Evolutionary conservation across 345 rosid species (phyloP).

Genomic region (Eucalyptus curtisii): DNA sequence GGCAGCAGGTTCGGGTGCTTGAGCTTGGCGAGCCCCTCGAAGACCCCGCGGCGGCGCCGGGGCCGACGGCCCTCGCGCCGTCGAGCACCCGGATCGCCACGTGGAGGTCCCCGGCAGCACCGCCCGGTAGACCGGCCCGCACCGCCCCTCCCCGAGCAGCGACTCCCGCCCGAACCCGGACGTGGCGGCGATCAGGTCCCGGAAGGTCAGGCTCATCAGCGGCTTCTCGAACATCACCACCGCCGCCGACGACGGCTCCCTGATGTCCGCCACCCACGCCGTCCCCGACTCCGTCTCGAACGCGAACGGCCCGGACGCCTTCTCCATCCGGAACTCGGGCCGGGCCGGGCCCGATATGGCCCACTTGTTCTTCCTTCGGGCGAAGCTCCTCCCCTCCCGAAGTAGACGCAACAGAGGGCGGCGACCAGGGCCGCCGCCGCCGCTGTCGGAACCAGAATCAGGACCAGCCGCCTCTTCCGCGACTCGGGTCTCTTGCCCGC

Average conservation of each 20-base stretch:
- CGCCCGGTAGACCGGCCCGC: slow-evolving; percentile 79
- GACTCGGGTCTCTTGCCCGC: not conserved
- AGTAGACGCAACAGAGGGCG: slow-evolving; percentile 1
- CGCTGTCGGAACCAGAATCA: slow-evolving; percentile 21
- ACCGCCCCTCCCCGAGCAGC: slow-evolving; percentile 59
- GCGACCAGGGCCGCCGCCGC: slow-evolving; percentile 20
- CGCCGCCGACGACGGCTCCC: slow-evolving; percentile 74
- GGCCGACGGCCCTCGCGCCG: slow-evolving; percentile 37
- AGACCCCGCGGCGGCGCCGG: slow-evolving; percentile 35
- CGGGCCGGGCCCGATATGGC: slow-evolving; percentile 76
- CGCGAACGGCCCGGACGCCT: slow-evolving; percentile 73
- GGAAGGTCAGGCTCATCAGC: slow-evolving; percentile 76
- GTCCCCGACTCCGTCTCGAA: slow-evolving; percentile 88
- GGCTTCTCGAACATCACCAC: slow-evolving; percentile 84
- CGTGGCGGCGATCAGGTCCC: slow-evolving; percentile 93
- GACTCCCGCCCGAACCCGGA: slow-evolving; percentile 88
- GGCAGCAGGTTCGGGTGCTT: slow-evolving; percentile 80
- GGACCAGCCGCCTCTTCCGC: slow-evolving; percentile 7
- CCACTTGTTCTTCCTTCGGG: slow-evolving; percentile 51
- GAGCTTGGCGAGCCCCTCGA: slow-evolving; percentile 61
- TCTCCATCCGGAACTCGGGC: slow-evolving; percentile 54
- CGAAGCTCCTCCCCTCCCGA: slow-evolving; percentile 8
- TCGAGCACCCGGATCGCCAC: slow-evolving; percentile 91
- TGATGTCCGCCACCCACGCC: slow-evolving; percentile 91
- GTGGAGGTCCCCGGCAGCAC: slow-evolving; percentile 79